Evolutionary conservation across 1,139 yeast species (phyloP).

Genomic region (Debaryomycetaceae sp.): DNA sequence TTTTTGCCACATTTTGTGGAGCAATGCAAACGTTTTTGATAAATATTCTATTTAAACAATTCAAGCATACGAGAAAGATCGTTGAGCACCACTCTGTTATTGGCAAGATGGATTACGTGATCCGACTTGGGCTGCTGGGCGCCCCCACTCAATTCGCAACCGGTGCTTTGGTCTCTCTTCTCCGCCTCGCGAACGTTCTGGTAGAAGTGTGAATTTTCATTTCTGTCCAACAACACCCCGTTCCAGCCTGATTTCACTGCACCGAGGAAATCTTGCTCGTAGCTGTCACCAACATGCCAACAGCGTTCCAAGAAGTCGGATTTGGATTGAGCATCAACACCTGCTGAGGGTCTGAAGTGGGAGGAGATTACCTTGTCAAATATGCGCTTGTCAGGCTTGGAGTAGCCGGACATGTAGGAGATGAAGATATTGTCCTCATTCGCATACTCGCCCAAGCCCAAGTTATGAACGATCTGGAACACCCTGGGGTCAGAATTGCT

Average conservation of each 20-base stretch:
- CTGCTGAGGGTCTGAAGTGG: constrained; percentile 3
- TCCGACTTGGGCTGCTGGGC: not conserved
- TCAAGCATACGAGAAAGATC: constrained; percentile 21
- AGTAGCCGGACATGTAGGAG: constrained; percentile 51
- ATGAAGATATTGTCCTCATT: constrained; percentile 35
- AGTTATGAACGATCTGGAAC: constrained; percentile 37
- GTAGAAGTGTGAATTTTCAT: constrained; percentile 19
- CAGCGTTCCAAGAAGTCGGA: constrained; percentile 20
- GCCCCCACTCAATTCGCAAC: not conserved
- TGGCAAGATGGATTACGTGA: constrained; percentile 24
- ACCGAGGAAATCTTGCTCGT: constrained; percentile 51
- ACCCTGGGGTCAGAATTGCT: constrained; percentile 63
- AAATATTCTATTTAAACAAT: not conserved
- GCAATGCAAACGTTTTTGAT: no score
- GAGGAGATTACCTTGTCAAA: constrained; percentile 36
- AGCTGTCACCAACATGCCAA: constrained; percentile 71
- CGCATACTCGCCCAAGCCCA: constrained; percentile 42
- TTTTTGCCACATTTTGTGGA: no score
- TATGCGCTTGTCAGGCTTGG: constrained; percentile 50
- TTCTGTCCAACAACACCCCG: constrained; percentile 52
- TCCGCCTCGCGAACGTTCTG: not conserved
- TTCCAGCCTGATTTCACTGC: constrained; percentile 59
- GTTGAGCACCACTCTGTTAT: constrained; percentile 33
- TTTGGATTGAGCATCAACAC: constrained; percentile 5
- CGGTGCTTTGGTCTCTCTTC: not conserved